These are phyloP conservation scores for Backusella circina DNA, from an alignment of 192 early-diverging fungal genomes.

Conservation along the genomic window DNA sequence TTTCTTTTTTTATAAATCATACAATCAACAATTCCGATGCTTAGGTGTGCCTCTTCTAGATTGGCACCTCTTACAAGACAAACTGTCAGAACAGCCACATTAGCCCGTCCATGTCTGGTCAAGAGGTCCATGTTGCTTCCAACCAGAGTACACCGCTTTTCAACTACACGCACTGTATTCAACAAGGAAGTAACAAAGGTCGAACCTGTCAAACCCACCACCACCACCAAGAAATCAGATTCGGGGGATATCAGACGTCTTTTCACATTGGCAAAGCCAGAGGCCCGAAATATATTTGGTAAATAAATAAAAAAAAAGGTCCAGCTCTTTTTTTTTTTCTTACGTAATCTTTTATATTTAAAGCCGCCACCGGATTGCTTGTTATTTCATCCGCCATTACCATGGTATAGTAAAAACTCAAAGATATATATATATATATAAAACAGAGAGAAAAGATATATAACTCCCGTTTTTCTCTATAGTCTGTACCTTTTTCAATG, in stretches of 20 bases:
- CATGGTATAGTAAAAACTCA: too few relatives aligned
- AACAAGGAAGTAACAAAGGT: background rate
- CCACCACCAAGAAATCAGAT: slow-evolving; percentile 6
- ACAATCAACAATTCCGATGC: background rate
- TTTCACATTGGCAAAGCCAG: slow-evolving; percentile 22
- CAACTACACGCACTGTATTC: background rate
- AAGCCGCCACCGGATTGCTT: slow-evolving; percentile 53
- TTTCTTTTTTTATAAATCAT: background rate
- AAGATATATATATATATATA: too few relatives aligned
- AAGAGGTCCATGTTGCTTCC: background rate
- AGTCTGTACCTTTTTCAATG: slow-evolving; percentile 62
- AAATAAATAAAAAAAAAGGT: slow-evolving; percentile 13
- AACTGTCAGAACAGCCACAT: background rate
- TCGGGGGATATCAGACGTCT: slow-evolving; percentile 13
- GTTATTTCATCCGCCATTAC: slow-evolving; percentile 58
- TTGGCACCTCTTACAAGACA: background rate
- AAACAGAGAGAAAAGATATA: background rate
- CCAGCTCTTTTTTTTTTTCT: too few relatives aligned
- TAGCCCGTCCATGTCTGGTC: background rate
- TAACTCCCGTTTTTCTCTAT: background rate
- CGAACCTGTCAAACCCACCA: background rate
- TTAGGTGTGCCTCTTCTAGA: slow-evolving; percentile 6
- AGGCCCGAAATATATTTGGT: slow-evolving; percentile 31
- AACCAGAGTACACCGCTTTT: background rate
- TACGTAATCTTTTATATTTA: background rate